phyloP scores from a whole-genome alignment of 2,329 filamentous ascomycete species.

The Kalmusia sp. region DNA sequence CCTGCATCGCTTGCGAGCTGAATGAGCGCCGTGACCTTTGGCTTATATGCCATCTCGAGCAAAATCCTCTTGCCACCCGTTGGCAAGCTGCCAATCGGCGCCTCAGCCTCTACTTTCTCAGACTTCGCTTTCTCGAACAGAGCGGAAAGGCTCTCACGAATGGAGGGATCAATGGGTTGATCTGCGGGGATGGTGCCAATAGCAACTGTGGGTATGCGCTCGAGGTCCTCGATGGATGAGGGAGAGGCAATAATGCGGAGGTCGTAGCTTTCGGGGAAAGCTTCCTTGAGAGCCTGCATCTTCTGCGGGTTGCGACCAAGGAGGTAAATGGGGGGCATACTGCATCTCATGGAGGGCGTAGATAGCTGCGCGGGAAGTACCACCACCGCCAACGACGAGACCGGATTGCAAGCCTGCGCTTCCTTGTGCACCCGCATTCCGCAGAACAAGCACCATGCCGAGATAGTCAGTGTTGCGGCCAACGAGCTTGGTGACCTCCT shows the following conservation, averaged over 20 bases:
- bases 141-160: constrained; percentile 69
- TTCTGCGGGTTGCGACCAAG: constrained; percentile 78
- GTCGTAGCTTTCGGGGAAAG: constrained; percentile 77
- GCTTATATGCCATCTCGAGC: constrained; percentile 97
- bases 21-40: constrained; percentile 82
- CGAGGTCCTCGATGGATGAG: constrained; percentile 53
- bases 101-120: constrained; percentile 22
- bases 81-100: constrained; percentile 24
- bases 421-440: constrained; percentile 63
- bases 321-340: constrained; percentile 85
- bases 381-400: constrained; percentile 88
- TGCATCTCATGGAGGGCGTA: constrained; percentile 85
- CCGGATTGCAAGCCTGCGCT: constrained; percentile 59
- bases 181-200: constrained; percentile 93
- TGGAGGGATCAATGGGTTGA: constrained; percentile 75
- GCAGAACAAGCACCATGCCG: constrained; percentile 85
- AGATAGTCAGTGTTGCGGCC: constrained; percentile 97
- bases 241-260: constrained; percentile 62
- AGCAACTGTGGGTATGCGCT: constrained; percentile 70
- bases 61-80: constrained; percentile 60
- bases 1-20: constrained; percentile 76
- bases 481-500: constrained; percentile 62
- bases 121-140: constrained; percentile 54
- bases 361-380: constrained; percentile 89
- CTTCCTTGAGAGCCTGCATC: constrained; percentile 69